Evolutionary conservation across 208 protist genomes (phyloP).

Genomic region (Trypanosoma boissoni): DNA sequence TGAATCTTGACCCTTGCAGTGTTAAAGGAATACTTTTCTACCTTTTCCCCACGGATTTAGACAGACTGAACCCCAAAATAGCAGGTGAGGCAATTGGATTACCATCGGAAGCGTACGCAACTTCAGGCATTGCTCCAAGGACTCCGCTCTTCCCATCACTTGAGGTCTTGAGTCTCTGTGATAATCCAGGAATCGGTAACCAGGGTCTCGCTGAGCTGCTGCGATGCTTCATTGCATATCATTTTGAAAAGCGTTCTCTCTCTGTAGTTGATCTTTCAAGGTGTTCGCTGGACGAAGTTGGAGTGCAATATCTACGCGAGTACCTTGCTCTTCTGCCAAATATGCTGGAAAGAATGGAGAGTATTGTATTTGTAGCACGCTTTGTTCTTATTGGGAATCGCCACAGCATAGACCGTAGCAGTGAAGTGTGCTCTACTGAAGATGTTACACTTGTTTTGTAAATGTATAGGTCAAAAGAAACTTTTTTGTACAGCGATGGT

Average conservation of each 20-base stretch:
- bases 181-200: conserved; percentile 69
- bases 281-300: conserved; percentile 46
- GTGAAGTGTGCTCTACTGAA: conserved; percentile 12
- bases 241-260: conserved; percentile 44
- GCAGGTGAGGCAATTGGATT: conserved; percentile 10
- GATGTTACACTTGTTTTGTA: conserved; percentile 28
- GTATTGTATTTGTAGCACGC: conserved; percentile 37
- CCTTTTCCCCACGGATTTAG: conserved; percentile 64
- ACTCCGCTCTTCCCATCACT: conserved; percentile 66
- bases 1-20: conserved; percentile 65
- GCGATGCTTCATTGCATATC: conserved; percentile 51
- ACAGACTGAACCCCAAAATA: conserved; percentile 19
- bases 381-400: conserved; percentile 72
- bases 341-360: conserved; percentile 16
- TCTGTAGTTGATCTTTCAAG: conserved; percentile 69
- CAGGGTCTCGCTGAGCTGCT: conserved; percentile 49
- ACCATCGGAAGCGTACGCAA: conserved; percentile 35
- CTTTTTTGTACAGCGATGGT: neutral
- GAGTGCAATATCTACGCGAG: conserved; percentile 36
- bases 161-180: conserved; percentile 64
- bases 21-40: conserved; percentile 59
- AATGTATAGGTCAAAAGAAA: neutral
- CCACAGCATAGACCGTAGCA: conserved; percentile 27
- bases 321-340: conserved; percentile 42
- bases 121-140: conserved; percentile 25